A percentile compares a stretch with the other conserved stretches of the same genome.
These are phyloP conservation scores for Candida albicans DNA, from an alignment of 1,139 yeast genomes.

Conservation along the genomic window DNA sequence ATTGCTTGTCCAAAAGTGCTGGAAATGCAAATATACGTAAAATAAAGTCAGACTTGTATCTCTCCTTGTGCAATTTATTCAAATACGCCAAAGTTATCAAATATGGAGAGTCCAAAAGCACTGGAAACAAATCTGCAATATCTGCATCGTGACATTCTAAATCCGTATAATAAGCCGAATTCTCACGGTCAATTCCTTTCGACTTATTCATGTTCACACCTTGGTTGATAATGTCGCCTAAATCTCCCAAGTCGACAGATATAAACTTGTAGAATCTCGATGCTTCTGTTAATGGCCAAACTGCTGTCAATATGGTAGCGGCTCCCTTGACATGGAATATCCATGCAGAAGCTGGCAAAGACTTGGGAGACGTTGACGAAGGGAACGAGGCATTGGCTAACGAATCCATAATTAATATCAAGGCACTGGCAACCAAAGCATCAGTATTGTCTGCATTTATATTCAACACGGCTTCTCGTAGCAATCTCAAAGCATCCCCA, in stretches of 20 bases:
- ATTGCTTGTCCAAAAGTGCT: slow-evolving; percentile 78
- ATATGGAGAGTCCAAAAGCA: slow-evolving; percentile 79
- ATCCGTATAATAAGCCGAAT: slow-evolving; percentile 45
- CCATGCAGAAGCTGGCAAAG: slow-evolving; percentile 93
- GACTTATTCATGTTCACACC: slow-evolving; percentile 25
- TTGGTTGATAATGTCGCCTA: slow-evolving; percentile 75
- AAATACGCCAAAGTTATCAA: slow-evolving; percentile 81
- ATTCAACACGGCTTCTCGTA: slow-evolving; percentile 82
- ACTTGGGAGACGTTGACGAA: slow-evolving; percentile 55
- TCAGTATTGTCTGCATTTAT: slow-evolving; percentile 85
- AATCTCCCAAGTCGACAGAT: slow-evolving; percentile 76
- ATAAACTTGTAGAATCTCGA: slow-evolving; percentile 73
- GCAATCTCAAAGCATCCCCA: slow-evolving; percentile 76
- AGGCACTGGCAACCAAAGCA: slow-evolving; percentile 88
- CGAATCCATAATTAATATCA: slow-evolving; percentile 87
- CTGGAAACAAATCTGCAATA: slow-evolving; percentile 83
- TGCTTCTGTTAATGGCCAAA: slow-evolving; percentile 85
- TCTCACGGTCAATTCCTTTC: slow-evolving; percentile 18
- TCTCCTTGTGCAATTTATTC: slow-evolving; percentile 79
- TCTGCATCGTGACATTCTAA: slow-evolving; percentile 85
- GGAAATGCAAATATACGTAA: slow-evolving; percentile 91
- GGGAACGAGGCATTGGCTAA: slow-evolving; percentile 89
- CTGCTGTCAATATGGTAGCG: slow-evolving; percentile 90
- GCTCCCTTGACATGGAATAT: slow-evolving; percentile 96
- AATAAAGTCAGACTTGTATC: slow-evolving; percentile 82